A percentile compares a stretch with the other conserved stretches of the same genome.
These are phyloP conservation scores for Sonneratia alba DNA, from an alignment of 345 rosid species.

Conservation along the genomic window DNA sequence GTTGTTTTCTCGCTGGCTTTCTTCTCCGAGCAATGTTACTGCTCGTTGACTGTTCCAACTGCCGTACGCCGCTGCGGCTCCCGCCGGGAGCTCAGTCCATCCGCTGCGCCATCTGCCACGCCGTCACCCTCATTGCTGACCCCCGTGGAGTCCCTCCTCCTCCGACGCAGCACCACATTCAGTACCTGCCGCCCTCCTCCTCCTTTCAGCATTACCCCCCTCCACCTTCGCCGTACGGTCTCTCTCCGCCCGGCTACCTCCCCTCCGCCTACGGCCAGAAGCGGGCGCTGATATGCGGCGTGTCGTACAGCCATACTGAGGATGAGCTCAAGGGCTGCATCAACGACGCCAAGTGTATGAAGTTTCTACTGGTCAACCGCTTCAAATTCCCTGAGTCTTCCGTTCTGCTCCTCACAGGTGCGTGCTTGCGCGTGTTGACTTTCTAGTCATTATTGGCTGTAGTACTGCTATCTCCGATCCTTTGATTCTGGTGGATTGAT, in stretches of 20 bases:
- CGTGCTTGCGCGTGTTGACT: neutral
- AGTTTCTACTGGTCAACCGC: slow-evolving; percentile 63
- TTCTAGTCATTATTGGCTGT: no score
- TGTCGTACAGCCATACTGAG: slow-evolving; percentile 43
- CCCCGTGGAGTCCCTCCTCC: slow-evolving; percentile 14
- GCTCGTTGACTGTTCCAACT: slow-evolving; percentile 63
- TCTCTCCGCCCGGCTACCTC: no score
- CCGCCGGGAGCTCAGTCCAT: slow-evolving; percentile 60
- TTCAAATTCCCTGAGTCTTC: slow-evolving; percentile 76
- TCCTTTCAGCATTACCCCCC: slow-evolving; percentile 29
- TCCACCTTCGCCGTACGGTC: slow-evolving; percentile 22
- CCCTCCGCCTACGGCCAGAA: slow-evolving; percentile 34
- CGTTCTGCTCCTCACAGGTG: slow-evolving; percentile 61
- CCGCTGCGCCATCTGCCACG: slow-evolving; percentile 67
- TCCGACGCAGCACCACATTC: slow-evolving; percentile 9
- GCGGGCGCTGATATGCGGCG: slow-evolving; percentile 73
- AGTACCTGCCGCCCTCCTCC: slow-evolving; percentile 17
- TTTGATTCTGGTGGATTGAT: neutral
- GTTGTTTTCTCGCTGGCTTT: no score
- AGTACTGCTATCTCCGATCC: neutral
- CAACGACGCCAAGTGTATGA: slow-evolving; percentile 82
- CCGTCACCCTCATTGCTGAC: slow-evolving; percentile 35
- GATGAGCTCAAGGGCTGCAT: slow-evolving; percentile 75
- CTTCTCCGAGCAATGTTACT: slow-evolving; percentile 20
- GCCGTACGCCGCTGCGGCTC: slow-evolving; percentile 56